Conservation (phyloP, 768 basidiomycete genomes). For the Collybia mongolica region DNA sequence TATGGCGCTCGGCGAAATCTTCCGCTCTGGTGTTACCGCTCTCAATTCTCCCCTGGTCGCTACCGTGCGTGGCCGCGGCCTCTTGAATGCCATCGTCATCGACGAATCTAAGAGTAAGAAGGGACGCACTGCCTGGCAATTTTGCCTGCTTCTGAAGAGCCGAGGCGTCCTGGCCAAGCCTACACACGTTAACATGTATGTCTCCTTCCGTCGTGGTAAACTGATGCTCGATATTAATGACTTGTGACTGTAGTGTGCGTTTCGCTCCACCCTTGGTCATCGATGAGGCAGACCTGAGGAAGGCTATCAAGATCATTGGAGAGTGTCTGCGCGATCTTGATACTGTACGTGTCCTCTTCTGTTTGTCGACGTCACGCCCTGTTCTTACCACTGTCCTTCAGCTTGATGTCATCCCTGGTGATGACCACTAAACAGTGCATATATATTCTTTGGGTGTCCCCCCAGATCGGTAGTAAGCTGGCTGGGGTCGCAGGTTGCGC, state of each 20-base stretch:
- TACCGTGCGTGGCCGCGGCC: slow-evolving; percentile 80
- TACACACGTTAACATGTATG: slow-evolving; percentile 92
- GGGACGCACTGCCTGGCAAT: slow-evolving; percentile 91
- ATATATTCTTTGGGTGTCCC: too few relatives aligned
- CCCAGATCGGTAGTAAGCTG: too few relatives aligned
- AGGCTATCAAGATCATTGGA: slow-evolving; percentile 73
- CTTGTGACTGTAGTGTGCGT: slow-evolving; percentile 63
- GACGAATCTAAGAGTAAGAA: slow-evolving; percentile 76
- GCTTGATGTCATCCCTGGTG: slow-evolving; percentile 59
- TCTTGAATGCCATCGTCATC: slow-evolving; percentile 93
- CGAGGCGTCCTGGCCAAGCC: slow-evolving; percentile 94
- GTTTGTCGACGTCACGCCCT: neutral
- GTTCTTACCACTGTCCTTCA: slow-evolving; percentile 10
- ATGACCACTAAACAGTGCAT: slow-evolving; percentile 17
- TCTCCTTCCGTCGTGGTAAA: slow-evolving; percentile 7
- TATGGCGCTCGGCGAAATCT: slow-evolving; percentile 71
- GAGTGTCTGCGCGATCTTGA: slow-evolving; percentile 82
- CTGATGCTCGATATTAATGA: neutral
- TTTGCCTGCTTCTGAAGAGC: slow-evolving; percentile 90
- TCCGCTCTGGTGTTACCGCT: slow-evolving; percentile 62
- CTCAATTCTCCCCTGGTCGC: slow-evolving; percentile 72
- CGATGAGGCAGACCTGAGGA: slow-evolving; percentile 77
- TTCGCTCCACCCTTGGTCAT: slow-evolving; percentile 97
- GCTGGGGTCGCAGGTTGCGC: neutral
- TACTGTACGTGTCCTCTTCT: slow-evolving; percentile 40